These are phyloP conservation scores for Delonix regia DNA, from an alignment of 306 rosid species.

Conservation along the genomic window DNA sequence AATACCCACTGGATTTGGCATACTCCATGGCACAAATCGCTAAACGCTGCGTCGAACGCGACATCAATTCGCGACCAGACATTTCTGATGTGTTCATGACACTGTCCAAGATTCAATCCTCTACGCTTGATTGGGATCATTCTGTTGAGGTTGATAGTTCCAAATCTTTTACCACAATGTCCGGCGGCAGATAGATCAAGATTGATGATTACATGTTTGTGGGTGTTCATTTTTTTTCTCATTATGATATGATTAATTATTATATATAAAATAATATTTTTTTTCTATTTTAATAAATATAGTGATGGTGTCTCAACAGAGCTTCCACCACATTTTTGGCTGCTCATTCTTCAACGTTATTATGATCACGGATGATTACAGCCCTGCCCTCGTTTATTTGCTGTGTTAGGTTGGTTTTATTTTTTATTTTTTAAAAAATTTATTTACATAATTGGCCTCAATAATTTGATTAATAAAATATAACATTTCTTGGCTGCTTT, in stretches of 20 bases:
- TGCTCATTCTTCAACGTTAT: background rate
- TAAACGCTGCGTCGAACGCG: slow-evolving; percentile 53
- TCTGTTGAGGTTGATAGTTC: slow-evolving; percentile 59
- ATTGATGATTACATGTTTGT: too few relatives aligned
- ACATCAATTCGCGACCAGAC: slow-evolving; percentile 56
- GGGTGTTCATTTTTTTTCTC: too few relatives aligned
- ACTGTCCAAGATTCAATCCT: slow-evolving; percentile 68
- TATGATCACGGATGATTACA: background rate
- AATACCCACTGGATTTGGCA: slow-evolving; percentile 72
- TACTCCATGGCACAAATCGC: slow-evolving; percentile 70
- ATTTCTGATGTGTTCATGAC: slow-evolving; percentile 54
- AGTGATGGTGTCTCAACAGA: too few relatives aligned
- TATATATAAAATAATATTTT: too few relatives aligned
- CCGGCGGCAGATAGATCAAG: background rate
- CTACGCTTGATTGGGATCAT: slow-evolving; percentile 71
- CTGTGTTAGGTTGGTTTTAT: background rate
- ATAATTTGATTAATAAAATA: too few relatives aligned
- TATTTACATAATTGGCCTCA: too few relatives aligned
- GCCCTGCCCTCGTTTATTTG: too few relatives aligned
- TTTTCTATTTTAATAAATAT: too few relatives aligned
- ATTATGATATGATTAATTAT: too few relatives aligned
- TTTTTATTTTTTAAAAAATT: background rate
- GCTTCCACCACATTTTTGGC: background rate
- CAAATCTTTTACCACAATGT: slow-evolving; percentile 38
- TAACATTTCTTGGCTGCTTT: too few relatives aligned